phyloP scores from a whole-genome alignment of 1,139 yeast genomes.

The Saccharomyces uvarum region DNA sequence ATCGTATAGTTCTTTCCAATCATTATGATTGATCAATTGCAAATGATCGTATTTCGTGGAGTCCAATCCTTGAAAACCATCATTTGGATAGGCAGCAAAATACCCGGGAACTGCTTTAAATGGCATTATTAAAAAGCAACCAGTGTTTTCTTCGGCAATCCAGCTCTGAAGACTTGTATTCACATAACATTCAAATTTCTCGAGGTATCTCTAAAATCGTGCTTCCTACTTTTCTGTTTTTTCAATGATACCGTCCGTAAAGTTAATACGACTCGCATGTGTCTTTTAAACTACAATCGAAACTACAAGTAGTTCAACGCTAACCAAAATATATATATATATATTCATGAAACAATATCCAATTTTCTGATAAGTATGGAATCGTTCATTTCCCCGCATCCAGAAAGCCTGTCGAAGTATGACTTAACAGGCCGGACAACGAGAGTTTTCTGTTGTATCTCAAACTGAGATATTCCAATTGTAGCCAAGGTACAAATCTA shows the following conservation, averaged over 20 bases:
- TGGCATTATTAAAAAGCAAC: slow-evolving; percentile 2
- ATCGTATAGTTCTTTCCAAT: slow-evolving; percentile 42
- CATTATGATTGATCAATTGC: slow-evolving; percentile 35
- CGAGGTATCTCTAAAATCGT: neutral
- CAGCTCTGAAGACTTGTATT: neutral
- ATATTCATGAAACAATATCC: too few species aligned
- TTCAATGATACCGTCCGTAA: neutral
- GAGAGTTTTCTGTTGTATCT: too few species aligned
- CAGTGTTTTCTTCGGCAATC: neutral
- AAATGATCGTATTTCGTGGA: slow-evolving; percentile 33
- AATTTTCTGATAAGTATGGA: too few species aligned
- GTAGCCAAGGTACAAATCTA: too few species aligned
- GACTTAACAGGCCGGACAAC: too few species aligned
- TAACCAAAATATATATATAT: too few species aligned
- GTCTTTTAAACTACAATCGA: neutral
- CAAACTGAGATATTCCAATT: too few species aligned
- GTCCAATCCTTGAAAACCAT: slow-evolving; percentile 11
- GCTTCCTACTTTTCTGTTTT: neutral
- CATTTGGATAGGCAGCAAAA: slow-evolving; percentile 15
- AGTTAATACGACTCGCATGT: neutral
- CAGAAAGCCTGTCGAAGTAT: too few species aligned
- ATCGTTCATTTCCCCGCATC: too few species aligned
- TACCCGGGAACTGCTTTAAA: slow-evolving; percentile 24
- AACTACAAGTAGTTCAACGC: neutral
- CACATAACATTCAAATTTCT: neutral